Evolutionary conservation across 306 rosid genomes (phyloP).

Genomic region (Pterocarpus santalinus): DNA sequence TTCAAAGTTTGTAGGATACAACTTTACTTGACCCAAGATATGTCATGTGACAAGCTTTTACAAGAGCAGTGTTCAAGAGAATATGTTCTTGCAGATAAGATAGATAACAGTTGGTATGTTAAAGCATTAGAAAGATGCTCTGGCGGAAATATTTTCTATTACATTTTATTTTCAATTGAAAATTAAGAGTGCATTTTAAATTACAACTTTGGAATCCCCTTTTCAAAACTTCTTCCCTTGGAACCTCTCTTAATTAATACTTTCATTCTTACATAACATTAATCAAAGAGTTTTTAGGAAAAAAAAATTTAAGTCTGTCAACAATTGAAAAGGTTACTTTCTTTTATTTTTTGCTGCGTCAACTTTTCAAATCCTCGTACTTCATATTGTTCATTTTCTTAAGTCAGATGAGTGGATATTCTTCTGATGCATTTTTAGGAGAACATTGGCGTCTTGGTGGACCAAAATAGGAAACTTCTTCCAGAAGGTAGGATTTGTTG

Average conservation of each 20-base stretch:
- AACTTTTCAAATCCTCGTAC: conserved; percentile 29
- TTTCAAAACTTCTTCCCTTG: conserved; percentile 10
- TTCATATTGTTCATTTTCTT: conserved; percentile 12
- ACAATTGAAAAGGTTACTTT: background rate
- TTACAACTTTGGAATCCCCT: conserved; percentile 4
- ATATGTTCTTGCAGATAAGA: background rate
- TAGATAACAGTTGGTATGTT: conserved; percentile 18
- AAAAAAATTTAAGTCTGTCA: background rate
- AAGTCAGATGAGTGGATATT: conserved; percentile 25
- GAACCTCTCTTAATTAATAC: background rate
- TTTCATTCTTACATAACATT: background rate
- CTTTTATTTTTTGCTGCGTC: conserved; percentile 22
- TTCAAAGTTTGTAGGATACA: background rate
- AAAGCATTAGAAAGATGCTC: conserved; percentile 10
- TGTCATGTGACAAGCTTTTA: background rate
- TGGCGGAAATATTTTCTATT: background rate
- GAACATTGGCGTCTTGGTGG: conserved; percentile 95
- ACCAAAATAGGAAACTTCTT: conserved; percentile 94
- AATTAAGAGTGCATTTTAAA: background rate
- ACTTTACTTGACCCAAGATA: conserved; percentile 24
- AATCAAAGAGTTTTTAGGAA: conserved; percentile 4
- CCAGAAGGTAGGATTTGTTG: conserved; percentile 95
- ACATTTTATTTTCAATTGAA: background rate
- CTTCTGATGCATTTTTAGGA: conserved; percentile 61
- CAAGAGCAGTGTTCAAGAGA: conserved; percentile 8